phyloP scores from a whole-genome alignment of 768 basidiomycete genomes.

The Cantharellus anzutake region DNA sequence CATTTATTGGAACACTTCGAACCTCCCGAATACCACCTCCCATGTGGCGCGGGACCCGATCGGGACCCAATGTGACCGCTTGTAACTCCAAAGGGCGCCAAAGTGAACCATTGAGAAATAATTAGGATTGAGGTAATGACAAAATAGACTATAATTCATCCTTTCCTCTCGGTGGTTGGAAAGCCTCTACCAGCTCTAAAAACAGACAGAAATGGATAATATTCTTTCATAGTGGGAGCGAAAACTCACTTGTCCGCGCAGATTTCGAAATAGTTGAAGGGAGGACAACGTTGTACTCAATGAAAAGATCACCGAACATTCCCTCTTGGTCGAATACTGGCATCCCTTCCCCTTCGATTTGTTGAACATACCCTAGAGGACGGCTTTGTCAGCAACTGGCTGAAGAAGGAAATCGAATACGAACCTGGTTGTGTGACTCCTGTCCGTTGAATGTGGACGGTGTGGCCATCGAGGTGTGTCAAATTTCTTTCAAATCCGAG shows the following conservation, averaged over 20 bases:
- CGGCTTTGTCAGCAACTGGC: not conserved
- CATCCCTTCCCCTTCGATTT: conserved; percentile 80
- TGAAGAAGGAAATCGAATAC: conserved; percentile 7
- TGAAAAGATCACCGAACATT: conserved; percentile 60
- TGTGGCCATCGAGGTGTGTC: conserved; percentile 79
- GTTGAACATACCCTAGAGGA: conserved; percentile 61
- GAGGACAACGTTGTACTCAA: conserved; percentile 87
- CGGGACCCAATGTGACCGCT: no score
- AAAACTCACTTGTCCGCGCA: conserved; percentile 52
- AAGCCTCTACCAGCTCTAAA: conserved; percentile 36
- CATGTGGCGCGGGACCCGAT: no score
- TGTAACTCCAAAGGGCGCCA: no score
- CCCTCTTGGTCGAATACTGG: conserved; percentile 37
- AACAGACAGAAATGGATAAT: not conserved
- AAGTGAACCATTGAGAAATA: no score
- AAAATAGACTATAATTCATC: conserved; percentile 22
- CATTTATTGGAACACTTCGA: no score
- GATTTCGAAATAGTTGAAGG: conserved; percentile 52
- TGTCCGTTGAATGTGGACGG: conserved; percentile 44
- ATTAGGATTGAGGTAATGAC: no score
- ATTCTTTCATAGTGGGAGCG: not conserved
- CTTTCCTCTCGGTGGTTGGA: conserved; percentile 23
- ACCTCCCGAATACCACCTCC: no score
- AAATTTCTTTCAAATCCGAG: conserved; percentile 88
- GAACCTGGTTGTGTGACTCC: conserved; percentile 85